Evolutionary conservation across 495 filamentous ascomycete species (phyloP).

Genomic region (Aspergillus steynii): DNA sequence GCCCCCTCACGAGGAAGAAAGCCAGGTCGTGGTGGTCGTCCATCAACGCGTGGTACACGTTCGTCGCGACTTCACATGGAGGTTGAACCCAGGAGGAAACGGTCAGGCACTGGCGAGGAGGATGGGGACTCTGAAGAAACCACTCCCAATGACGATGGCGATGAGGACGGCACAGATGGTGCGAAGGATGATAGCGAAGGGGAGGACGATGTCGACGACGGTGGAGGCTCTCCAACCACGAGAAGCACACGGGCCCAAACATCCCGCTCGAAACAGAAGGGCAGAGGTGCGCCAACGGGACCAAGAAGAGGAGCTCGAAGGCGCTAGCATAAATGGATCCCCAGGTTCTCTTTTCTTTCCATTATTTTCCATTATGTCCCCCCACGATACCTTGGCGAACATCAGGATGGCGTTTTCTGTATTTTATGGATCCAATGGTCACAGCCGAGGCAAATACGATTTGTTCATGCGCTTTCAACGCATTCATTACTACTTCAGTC

Average conservation of each 20-base stretch:
- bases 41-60: slow-evolving; percentile 42
- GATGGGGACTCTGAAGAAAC: slow-evolving; percentile 46
- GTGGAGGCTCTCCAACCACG: slow-evolving; percentile 36
- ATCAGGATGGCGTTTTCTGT: slow-evolving; percentile 16
- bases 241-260: slow-evolving; percentile 43
- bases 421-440: not conserved
- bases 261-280: slow-evolving; percentile 40
- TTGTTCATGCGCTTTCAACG: not conserved
- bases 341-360: not conserved
- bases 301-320: slow-evolving; percentile 41
- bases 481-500: not conserved
- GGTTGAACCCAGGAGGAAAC: slow-evolving; percentile 32
- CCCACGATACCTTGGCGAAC: slow-evolving; percentile 30
- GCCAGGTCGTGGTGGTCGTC: slow-evolving; percentile 37
- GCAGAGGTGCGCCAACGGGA: slow-evolving; percentile 29
- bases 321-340: slow-evolving; percentile 22
- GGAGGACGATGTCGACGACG: slow-evolving; percentile 41
- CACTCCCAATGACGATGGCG: slow-evolving; percentile 40
- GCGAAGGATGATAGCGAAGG: slow-evolving; percentile 27
- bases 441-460: not conserved
- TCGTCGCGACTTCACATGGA: slow-evolving; percentile 45
- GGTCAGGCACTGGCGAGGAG: slow-evolving; percentile 32
- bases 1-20: slow-evolving; percentile 49
- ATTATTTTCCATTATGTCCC: slow-evolving; percentile 8
- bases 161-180: slow-evolving; percentile 35